Evolutionary conservation across 1,284 basidiomycete species (phyloP).

Genomic region (Bondarzewia mesenterica): DNA sequence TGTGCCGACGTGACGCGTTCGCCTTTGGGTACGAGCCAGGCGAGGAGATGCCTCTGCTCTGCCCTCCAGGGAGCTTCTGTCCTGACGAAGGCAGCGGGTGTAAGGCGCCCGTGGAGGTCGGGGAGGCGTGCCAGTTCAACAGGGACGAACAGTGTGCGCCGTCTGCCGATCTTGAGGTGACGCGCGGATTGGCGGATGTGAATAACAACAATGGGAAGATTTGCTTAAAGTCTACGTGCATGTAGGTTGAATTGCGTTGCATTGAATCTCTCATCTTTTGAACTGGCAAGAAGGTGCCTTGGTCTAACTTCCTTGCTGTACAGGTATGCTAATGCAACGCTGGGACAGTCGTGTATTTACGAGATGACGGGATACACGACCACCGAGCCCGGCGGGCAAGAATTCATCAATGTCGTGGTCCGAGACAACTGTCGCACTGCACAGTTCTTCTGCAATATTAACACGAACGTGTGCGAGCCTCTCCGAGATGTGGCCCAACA

Average conservation of each 20-base stretch:
- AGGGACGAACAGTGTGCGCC: conserved; percentile 64
- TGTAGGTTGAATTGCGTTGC: no score
- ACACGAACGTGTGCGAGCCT: conserved; percentile 35
- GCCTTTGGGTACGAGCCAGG: conserved; percentile 42
- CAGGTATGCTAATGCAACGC: conserved; percentile 51
- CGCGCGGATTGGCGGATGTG: conserved; percentile 23
- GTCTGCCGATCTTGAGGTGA: conserved; percentile 29
- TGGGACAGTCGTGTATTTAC: conserved; percentile 46
- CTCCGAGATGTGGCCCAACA: conserved; percentile 34
- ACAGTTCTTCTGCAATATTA: conserved; percentile 48
- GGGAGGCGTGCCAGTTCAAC: conserved; percentile 56
- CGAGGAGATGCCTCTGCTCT: conserved; percentile 48
- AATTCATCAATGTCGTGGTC: conserved; percentile 44
- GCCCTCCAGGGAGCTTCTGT: conserved; percentile 49
- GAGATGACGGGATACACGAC: conserved; percentile 58
- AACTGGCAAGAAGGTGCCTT: neutral
- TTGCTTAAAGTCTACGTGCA: conserved; percentile 55
- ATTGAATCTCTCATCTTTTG: conserved; percentile 1
- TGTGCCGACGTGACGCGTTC: conserved; percentile 60
- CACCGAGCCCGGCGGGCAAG: conserved; percentile 32
- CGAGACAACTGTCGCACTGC: conserved; percentile 54
- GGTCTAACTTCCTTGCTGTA: neutral
- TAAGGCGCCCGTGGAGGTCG: conserved; percentile 33
- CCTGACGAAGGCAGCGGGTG: conserved; percentile 69
- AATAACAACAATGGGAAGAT: conserved; percentile 50